A percentile compares a stretch with the other conserved stretches of the same genome.
phyloP scores from a whole-genome alignment of 2,329 filamentous ascomycete species.

The Colletotrichum siamense region DNA sequence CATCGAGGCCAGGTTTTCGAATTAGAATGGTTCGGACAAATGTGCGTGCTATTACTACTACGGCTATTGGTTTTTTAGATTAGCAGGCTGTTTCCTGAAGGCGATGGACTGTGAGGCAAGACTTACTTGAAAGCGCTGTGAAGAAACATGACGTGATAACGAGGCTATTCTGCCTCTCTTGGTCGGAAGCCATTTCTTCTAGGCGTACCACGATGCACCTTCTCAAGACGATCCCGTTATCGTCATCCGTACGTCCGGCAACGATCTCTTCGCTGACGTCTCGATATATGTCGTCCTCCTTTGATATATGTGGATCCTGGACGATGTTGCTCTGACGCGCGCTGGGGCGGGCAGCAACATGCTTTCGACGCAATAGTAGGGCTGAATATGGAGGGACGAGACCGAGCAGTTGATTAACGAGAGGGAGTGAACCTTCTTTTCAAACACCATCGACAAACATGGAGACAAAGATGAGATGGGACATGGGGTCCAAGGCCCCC shows the following conservation, averaged over 20 bases:
- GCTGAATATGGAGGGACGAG: background rate
- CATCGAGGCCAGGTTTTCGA: constrained; percentile 25
- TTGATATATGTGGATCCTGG: background rate
- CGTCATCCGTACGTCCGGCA: background rate
- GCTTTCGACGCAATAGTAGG: background rate
- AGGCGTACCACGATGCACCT: background rate
- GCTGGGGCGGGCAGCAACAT: background rate
- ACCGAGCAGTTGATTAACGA: background rate
- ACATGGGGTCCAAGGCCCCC: background rate
- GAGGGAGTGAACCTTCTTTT: background rate
- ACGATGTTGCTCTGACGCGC: background rate
- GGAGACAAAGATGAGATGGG: background rate
- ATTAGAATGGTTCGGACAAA: constrained; percentile 22
- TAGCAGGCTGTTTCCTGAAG: background rate
- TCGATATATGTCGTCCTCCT: background rate
- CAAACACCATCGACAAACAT: background rate
- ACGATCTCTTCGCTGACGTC: background rate
- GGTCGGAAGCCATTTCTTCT: constrained; percentile 21
- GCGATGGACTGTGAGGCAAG: background rate
- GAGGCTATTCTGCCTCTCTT: constrained; percentile 25
- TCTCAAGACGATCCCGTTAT: background rate
- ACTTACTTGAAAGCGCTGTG: constrained; percentile 23
- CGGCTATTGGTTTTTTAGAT: background rate
- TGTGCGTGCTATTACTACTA: constrained; percentile 19
- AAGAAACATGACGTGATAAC: constrained; percentile 22